These are phyloP conservation scores for Keqinozyma sinolaborantium DNA, from an alignment of 1,139 yeast species.

Conservation along the genomic window DNA sequence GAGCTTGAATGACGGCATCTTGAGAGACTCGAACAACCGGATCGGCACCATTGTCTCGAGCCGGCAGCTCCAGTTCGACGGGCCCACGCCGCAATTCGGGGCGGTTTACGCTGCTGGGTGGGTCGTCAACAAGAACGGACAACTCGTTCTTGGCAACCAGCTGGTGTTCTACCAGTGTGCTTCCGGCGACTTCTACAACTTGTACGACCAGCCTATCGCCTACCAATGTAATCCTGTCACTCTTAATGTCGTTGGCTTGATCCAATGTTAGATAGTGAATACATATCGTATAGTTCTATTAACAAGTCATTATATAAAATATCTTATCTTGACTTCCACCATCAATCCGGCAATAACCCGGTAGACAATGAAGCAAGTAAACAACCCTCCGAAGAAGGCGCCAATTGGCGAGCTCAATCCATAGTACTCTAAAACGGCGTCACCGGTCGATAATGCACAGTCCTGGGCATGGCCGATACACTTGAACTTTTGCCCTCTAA, in stretches of 20 bases:
- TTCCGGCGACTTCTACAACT: slow-evolving; percentile 40
- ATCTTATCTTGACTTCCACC: slow-evolving; percentile 26
- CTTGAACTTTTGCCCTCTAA: slow-evolving; percentile 26
- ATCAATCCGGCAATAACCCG: slow-evolving; percentile 26
- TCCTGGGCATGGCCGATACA: slow-evolving; percentile 21
- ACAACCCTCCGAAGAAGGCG: slow-evolving; percentile 32
- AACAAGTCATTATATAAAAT: slow-evolving; percentile 7
- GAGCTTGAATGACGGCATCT: slow-evolving; percentile 29
- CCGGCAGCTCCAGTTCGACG: slow-evolving; percentile 45
- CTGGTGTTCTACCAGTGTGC: slow-evolving; percentile 40
- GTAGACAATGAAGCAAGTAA: slow-evolving; percentile 33
- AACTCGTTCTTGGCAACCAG: slow-evolving; percentile 33
- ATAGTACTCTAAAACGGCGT: slow-evolving; percentile 31
- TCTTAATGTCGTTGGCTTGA: slow-evolving; percentile 33
- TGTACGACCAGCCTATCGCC: slow-evolving; percentile 31
- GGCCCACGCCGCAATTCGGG: slow-evolving; percentile 43
- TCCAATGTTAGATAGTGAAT: slow-evolving; percentile 20
- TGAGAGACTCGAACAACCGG: slow-evolving; percentile 32
- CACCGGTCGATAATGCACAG: slow-evolving; percentile 34
- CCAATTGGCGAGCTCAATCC: slow-evolving; percentile 25
- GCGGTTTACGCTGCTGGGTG: slow-evolving; percentile 42
- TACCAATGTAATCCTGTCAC: slow-evolving; percentile 33
- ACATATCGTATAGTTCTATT: too few species aligned
- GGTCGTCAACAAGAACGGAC: slow-evolving; percentile 35
- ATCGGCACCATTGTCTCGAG: slow-evolving; percentile 42